Base-by-base conservation (phyloP, 805 yeast species). In the Phaffomyces antillensis region DNA sequence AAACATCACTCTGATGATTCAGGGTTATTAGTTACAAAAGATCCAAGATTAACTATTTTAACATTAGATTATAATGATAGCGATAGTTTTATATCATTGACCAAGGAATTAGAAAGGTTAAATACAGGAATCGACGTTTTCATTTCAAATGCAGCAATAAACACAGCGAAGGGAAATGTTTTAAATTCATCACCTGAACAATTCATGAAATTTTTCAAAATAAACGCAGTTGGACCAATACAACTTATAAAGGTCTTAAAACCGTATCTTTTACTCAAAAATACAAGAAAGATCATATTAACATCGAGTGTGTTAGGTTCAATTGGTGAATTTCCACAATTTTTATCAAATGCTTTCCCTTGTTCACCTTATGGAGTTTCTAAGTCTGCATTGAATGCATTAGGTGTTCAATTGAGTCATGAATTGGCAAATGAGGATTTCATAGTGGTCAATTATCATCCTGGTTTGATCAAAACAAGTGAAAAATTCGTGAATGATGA, bases 321-420 rank as follows among this genome's bases (percentile, higher is more conserved):
- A 6, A 50, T 59, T 34, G 56, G 54, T 8, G 52, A 45, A 5
- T 53, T 46, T 32, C 56, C 54, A 3, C 26, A 36, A 25, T 52
- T 48, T n/a, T 17, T 48, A 25, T 43, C 49, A 7, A 34, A 42
- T 7, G 49, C 52, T 0, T 49, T 45, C 36, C 58, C 58, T 16
- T 50, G 58, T 50, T 48, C 62, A 7, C 59, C 63, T 6, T 68
- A 68, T 46, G 65, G 64, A 15, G 56, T 58, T 7, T 67, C 73
- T 7, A 69, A 70, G 47, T 65, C 68, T 4, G 68, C 67, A 1
- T 41, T 66, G 18, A 67, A 66, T 52, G 52, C 52, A 44, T 17
- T 59, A 12, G 53, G 56, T 25, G 61, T 53, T 37, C 50, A 50
- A 26, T 43, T 67, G 31, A 52, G 61, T 25, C 39, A 49, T 41